phyloP scores from a whole-genome alignment of 2,329 filamentous ascomycete genomes.

The Sclerotinia subarctica region DNA sequence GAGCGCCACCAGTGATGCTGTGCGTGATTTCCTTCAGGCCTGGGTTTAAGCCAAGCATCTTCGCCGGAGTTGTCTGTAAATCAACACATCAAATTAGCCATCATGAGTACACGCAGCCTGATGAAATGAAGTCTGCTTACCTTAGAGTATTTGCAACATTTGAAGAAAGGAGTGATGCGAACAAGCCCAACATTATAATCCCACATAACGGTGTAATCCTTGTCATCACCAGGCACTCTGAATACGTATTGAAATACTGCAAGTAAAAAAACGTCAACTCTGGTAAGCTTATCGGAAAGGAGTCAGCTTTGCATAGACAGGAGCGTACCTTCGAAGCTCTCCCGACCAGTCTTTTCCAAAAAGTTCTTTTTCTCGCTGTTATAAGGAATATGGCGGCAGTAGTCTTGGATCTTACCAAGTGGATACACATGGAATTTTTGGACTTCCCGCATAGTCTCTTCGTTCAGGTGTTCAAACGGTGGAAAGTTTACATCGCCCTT shows the following conservation, averaged over 20 bases:
- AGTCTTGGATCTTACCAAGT: conserved; percentile 58
- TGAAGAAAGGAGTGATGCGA: conserved; percentile 92
- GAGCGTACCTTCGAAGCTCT: conserved; percentile 77
- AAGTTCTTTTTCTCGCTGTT: conserved; percentile 93
- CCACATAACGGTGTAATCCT: conserved; percentile 82
- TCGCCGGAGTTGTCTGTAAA: conserved; percentile 76
- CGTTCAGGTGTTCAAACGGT: conserved; percentile 66
- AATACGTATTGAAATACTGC: conserved; percentile 84
- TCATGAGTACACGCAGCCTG: neutral
- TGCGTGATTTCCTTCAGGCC: conserved; percentile 87
- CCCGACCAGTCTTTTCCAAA: conserved; percentile 77
- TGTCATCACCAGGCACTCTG: conserved; percentile 62
- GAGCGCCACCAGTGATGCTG: conserved; percentile 89
- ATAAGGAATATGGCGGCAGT: conserved; percentile 80
- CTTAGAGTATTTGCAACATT: conserved; percentile 83
- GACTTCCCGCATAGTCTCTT: conserved; percentile 55
- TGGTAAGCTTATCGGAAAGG: conserved; percentile 12
- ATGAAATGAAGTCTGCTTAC: conserved; percentile 46
- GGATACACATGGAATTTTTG: conserved; percentile 64
- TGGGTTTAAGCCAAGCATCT: conserved; percentile 73
- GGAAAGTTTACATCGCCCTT: conserved; percentile 69
- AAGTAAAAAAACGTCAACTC: conserved; percentile 27
- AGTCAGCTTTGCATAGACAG: conserved; percentile 15
- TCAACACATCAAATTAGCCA: neutral
- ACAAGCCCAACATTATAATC: conserved; percentile 95